Conservation (phyloP, 208 protist species). For the Blastocrithidia nonstop region DNA sequence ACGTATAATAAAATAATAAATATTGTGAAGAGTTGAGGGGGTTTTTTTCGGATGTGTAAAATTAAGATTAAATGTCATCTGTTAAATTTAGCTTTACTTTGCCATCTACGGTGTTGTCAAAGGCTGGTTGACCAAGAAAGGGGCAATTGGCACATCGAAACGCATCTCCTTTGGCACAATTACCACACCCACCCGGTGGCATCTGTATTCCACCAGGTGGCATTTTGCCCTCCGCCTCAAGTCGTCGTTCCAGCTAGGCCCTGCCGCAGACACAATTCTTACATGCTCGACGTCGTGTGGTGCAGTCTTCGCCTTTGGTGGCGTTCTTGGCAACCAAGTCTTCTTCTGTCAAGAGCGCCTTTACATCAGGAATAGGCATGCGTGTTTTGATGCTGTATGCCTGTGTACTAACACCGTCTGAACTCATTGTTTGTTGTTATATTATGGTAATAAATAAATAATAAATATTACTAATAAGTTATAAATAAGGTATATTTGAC, state of each 20-base stretch:
- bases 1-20: too few species aligned
- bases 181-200: constrained; percentile 71
- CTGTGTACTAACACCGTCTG: constrained; percentile 16
- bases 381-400: constrained; percentile 68
- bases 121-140: constrained; percentile 75
- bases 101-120: constrained; percentile 60
- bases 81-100: constrained; percentile 76
- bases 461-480: neutral
- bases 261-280: constrained; percentile 83
- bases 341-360: constrained; percentile 59
- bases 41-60: too few species aligned
- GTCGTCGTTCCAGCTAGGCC: constrained; percentile 41
- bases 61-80: constrained; percentile 54
- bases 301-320: constrained; percentile 56
- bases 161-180: constrained; percentile 77
- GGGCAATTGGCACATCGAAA: constrained; percentile 84
- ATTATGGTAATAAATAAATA: neutral
- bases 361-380: constrained; percentile 56
- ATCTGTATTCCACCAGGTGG: constrained; percentile 16
- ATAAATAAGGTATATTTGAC: neutral
- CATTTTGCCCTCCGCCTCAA: constrained; percentile 29
- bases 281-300: constrained; percentile 62
- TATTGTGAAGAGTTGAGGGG: too few species aligned
- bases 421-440: neutral
- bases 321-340: constrained; percentile 41